A percentile compares a stretch with the other conserved stretches of the same genome.
Conservation (phyloP, 2,329 filamentous ascomycete species). For the Exserohilum rostratum region DNA sequence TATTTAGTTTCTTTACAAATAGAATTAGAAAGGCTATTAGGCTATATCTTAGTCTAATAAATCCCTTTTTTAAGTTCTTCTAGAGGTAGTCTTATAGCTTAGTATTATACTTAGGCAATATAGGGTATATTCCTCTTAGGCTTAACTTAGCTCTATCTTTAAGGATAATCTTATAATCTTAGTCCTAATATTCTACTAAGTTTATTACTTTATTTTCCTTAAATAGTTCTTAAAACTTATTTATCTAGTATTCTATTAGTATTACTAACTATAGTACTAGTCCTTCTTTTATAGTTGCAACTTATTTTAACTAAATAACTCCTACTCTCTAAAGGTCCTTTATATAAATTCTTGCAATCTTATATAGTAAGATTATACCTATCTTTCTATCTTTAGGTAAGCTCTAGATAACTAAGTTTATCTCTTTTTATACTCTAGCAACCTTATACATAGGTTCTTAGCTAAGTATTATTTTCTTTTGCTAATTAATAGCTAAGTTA, state of each 20-base stretch:
- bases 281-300: no score
- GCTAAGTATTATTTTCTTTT: no score
- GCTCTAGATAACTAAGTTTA: no score
- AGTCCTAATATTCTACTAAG: background rate
- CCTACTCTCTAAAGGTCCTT: no score
- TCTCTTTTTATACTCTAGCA: no score
- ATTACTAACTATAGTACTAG: background rate
- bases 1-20: background rate
- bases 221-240: background rate
- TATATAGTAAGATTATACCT: no score
- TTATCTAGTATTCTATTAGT: background rate
- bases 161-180: background rate
- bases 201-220: background rate
- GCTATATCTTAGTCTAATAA: background rate
- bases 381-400: no score
- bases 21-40: background rate
- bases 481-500: no score
- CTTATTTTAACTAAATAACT: no score
- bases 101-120: background rate
- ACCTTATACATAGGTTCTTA: no score
- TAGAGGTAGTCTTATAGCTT: background rate
- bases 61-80: slow-evolving; percentile 1
- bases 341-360: no score
- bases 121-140: slow-evolving; percentile 1
- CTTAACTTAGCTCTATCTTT: background rate